phyloP scores from a whole-genome alignment of 805 yeast genomes.

The Metschnikowia orientalis region DNA sequence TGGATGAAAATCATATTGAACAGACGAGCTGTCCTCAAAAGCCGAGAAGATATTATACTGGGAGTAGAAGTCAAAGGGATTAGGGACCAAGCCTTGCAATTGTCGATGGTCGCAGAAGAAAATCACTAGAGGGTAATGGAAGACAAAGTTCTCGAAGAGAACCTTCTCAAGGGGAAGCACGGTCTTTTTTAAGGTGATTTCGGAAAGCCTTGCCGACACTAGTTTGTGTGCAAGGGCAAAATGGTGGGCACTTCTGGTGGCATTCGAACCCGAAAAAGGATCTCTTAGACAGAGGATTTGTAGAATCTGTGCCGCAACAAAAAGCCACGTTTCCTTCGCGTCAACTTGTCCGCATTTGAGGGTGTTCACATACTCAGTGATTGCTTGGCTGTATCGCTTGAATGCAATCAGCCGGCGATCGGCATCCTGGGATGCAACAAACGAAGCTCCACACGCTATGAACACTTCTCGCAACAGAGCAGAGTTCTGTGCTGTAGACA shows the following conservation, averaged over 20 bases:
- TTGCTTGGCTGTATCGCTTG: conserved; percentile 10
- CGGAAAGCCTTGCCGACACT: conserved; percentile 3
- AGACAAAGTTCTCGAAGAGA: conserved; percentile 16
- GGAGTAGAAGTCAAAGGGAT: conserved; percentile 13
- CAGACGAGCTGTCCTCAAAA: conserved; percentile 6
- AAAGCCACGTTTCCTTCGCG: conserved; percentile 16
- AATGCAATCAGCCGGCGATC: conserved; percentile 8
- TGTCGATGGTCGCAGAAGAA: conserved; percentile 14
- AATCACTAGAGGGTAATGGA: conserved; percentile 15
- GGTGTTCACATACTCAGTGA: conserved; percentile 7
- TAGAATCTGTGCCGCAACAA: conserved; percentile 17
- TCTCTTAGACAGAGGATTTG: conserved; percentile 15
- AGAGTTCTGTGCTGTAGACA: conserved; percentile 12
- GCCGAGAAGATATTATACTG: conserved; percentile 6
- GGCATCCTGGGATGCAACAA: conserved; percentile 11
- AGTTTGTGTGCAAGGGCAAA: conserved; percentile 14
- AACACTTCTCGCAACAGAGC: conserved; percentile 11
- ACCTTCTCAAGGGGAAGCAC: conserved; percentile 9
- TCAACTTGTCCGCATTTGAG: conserved; percentile 7
- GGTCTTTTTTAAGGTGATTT: neutral
- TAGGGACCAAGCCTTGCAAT: conserved; percentile 11
- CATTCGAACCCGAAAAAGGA: conserved; percentile 10
- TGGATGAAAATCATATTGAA: conserved; percentile 9
- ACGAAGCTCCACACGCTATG: conserved; percentile 16
- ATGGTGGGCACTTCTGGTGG: conserved; percentile 16